Evolutionary conservation across 352 stramenopile genomes (phyloP), one percentile per base, ranked within the genome.

Genomic region (Pythium pyrilobum): DNA sequence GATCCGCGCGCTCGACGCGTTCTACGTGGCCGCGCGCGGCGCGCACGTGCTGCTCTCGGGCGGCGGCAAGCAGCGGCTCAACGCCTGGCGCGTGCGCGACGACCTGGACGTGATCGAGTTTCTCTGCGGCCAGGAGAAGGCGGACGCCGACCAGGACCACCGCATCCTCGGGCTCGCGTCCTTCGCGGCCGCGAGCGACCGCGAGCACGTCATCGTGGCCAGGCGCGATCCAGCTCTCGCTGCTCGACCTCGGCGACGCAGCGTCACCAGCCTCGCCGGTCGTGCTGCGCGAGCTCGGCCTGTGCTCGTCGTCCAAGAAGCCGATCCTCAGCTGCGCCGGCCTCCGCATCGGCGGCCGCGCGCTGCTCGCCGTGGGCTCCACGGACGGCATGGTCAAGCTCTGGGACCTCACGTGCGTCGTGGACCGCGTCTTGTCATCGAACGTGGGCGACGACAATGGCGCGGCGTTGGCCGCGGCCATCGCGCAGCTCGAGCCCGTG

Each of bases 341-440:
- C 5, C 68, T 86, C 53, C 66, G 84, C 39, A 42, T 59, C 46
- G 45, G 39, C 16, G n/a, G 64, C 15, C 27, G 67, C 29, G 71
- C 68, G 24, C 60, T 85, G 23, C 52, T 95, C 39, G 80, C 74
- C n/a, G 75, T 89, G 18, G 85, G 85, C 9, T 87, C 81, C 28
- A 95, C 85, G 13, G 83, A 95, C 44, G 85, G 85, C 11, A 67
- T 87, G 44, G 63, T 95, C 40, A 87, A 80, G 46, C 29, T 95
- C 16, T 94, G 82, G 80, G 54, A 90, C 44, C 37, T 94, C 10
- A 72, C 49, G 20, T 33, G 25, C 2, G 27, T 79, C 9, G 20
- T 65, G 4, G 20, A 16, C 4, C 16, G 31, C 11, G 32, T 48
- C 15, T 20, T 45, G n/a, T n/a, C n/a, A n/a, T n/a, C n/a, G n/a